Conservation (phyloP, 306 rosid species). For the Trichosanthes truncata region DNA sequence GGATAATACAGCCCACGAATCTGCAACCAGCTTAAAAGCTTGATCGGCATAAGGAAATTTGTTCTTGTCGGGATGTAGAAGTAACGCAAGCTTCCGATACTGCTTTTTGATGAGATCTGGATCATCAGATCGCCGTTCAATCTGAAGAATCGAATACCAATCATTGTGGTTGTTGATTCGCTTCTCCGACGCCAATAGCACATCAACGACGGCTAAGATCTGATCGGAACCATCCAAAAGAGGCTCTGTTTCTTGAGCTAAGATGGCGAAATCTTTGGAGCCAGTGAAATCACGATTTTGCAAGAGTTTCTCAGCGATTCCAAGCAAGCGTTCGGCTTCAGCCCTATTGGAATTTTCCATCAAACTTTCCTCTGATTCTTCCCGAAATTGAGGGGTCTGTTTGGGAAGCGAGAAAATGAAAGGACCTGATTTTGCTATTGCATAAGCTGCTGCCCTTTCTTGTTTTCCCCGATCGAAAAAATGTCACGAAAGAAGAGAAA, state of each 20-base stretch:
- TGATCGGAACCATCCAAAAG: conserved; percentile 82
- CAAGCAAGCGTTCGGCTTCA: conserved; percentile 77
- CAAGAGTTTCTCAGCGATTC: conserved; percentile 69
- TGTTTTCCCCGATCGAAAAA: not conserved
- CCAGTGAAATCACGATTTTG: conserved; percentile 65
- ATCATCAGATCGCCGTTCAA: conserved; percentile 51
- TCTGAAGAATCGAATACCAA: conserved; percentile 72
- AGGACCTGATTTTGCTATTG: not conserved
- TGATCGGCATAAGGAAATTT: conserved; percentile 49
- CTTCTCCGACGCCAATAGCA: conserved; percentile 50
- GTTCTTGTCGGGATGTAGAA: conserved; percentile 84
- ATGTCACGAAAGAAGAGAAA: not conserved
- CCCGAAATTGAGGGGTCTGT: conserved; percentile 4
- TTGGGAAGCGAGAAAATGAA: not conserved
- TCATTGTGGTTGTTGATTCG: conserved; percentile 50
- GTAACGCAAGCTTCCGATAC: conserved; percentile 67
- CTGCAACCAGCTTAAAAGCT: conserved; percentile 65
- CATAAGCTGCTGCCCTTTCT: not conserved
- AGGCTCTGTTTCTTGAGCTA: conserved; percentile 88
- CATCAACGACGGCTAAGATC: conserved; percentile 78
- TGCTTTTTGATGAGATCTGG: conserved; percentile 42
- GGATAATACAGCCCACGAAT: conserved; percentile 72
- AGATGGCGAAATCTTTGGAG: conserved; percentile 55
- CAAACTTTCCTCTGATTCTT: not conserved
- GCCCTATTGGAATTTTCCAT: conserved; percentile 29